Evolutionary conservation across 768 basidiomycete genomes (phyloP).

Genomic region (Podaxis rugospora): DNA sequence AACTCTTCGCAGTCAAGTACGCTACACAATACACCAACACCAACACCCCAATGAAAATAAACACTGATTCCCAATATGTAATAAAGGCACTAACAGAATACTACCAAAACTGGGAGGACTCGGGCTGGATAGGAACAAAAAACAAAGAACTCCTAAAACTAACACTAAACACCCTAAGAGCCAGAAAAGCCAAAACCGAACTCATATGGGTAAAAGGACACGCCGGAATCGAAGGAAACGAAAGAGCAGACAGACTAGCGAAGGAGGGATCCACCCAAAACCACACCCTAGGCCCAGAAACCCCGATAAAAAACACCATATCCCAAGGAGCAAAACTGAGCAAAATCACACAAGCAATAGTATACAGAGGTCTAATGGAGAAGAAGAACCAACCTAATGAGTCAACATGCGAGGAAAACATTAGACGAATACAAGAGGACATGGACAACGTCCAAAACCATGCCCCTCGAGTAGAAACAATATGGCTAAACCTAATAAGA

Average conservation of each 20-base stretch:
- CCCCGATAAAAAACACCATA: background rate
- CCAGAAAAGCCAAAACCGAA: background rate
- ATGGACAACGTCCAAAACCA: background rate
- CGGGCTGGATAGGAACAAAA: background rate
- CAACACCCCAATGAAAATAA: background rate
- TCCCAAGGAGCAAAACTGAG: background rate
- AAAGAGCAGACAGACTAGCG: background rate
- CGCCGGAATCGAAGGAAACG: background rate
- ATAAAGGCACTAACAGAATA: background rate
- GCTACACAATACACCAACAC: background rate
- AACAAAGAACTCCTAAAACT: background rate
- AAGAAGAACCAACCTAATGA: background rate
- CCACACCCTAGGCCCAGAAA: too few species aligned
- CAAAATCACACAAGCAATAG: background rate
- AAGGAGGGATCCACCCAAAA: background rate
- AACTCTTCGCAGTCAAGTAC: background rate
- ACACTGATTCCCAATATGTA: background rate
- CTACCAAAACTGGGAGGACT: background rate
- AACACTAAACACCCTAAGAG: background rate
- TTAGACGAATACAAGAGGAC: background rate
- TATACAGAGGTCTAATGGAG: background rate
- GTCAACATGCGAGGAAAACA: background rate
- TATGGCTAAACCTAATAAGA: background rate
- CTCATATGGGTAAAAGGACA: background rate
- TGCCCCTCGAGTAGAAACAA: background rate